Evolutionary conservation across 192 early-diverging fungal genomes (phyloP), one percentile per base, ranked within the genome.

Genomic region (Jimgerdemannia flammicorona): DNA sequence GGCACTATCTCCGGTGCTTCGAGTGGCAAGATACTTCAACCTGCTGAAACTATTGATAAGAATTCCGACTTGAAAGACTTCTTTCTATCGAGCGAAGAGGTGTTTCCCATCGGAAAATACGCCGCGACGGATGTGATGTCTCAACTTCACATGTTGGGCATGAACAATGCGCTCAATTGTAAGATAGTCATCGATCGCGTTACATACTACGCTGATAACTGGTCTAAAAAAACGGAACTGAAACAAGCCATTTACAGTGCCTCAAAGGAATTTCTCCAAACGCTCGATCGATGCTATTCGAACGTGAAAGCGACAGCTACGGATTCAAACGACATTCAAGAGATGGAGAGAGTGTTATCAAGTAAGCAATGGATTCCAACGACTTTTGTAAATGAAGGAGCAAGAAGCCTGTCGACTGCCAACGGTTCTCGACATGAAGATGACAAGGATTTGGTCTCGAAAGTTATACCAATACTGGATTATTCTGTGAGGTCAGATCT

Each of bases 401-500:
- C 49, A 14, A 59, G 49, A 59, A 59, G 8, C 49, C 14, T 59
- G 49, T 59, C 49, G 14, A 59, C 49, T 59, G 49, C 49, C 14
- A 14, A 6, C 49, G 49, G 14, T 10, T 59, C 49, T 59, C 49
- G 49, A 10, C 8, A 14, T 10, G 14, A 0, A 59, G 49, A 2
- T 59, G 8, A 59, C 8, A 59, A 14, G 2, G 6, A 59, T 59
- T 14, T 59, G 49, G n/a, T 82, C 11, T 70, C 74, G 4, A 68
- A 70, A 3, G 39, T 29, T 20, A 65, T 80, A 64, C 78, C 78
- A 7, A 8, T 66, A 2, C 4, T 49, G 1, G 1, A 8, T 20
- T 41, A 70, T 59, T 40, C 3, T 2, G 74, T 74, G 18, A 73
- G 44, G 4, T 78, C 70, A 11, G 29, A 39, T 3, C 9, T 82